Base-by-base conservation (phyloP, 73 alveolate species). In the Symbiodinium pilosum region DNA sequence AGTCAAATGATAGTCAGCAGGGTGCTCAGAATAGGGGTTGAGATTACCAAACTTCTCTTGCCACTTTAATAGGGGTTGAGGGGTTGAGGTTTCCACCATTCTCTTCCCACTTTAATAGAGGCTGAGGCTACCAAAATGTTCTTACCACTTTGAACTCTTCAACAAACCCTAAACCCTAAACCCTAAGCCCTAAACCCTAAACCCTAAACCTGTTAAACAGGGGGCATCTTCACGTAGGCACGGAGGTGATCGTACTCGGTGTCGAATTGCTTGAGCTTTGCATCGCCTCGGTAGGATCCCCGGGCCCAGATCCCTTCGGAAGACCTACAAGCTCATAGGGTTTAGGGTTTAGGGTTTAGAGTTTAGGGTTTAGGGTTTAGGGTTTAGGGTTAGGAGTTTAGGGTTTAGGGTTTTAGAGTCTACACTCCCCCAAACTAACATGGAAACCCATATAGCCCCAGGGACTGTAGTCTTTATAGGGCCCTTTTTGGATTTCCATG, bases 221-320 rank as follows among this genome's bases (percentile, higher is more conserved):
- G 71, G 97, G 32, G 51, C 97, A 83, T 40, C 38, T 40, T 69
- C 43, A 81, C 44, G 42, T 75, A 93, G 38, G 77, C 42, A 16
- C 93, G 64, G 71, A 93, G 9, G 85, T 93, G 98, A 42, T 73
- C 71, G 68, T 47, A 93, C 93, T 93, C 98, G 39, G 91, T 81
- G 68, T 93, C 98, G 85, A 93, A 93, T 26, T 75, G 92, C 36
- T 11, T 11, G 42, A 93, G 68, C 85, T 91, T 91, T n/a, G 32
- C 47, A 24, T 41, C 52, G 47, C 95, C 95, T 89, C 69, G 42
- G 47, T 3, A 28, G 59, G 59, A 4, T 30, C 12, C 18, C 20
- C 38, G 77, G 77, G 32, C 36, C 7, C 0, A 16, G 81, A 38
- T 64, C 1, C n/a, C n/a, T n/a, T n/a, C n/a, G n/a, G n/a, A n/a